Conservation (phyloP, 2,329 filamentous ascomycete species). For the Ophioceras dolichostomum region DNA sequence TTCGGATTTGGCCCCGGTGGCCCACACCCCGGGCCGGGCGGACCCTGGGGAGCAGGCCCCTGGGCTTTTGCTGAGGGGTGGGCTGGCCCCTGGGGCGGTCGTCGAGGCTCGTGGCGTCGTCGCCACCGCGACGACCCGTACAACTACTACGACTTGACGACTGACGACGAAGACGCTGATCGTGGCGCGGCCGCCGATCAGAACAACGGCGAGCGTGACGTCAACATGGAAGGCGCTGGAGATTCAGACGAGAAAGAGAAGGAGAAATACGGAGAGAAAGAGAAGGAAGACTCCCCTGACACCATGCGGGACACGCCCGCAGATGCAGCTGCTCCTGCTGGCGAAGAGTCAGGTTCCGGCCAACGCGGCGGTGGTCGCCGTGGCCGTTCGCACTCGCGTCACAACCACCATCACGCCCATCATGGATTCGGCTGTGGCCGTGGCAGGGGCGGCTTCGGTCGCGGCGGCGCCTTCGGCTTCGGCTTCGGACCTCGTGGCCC, state of each 20-base stretch:
- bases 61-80: neutral
- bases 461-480: slow-evolving; percentile 6
- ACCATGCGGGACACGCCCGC: slow-evolving; percentile 18
- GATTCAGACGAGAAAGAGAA: slow-evolving; percentile 3
- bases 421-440: slow-evolving; percentile 8
- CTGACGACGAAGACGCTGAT: slow-evolving; percentile 5
- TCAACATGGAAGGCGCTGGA: slow-evolving; percentile 1
- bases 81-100: slow-evolving; percentile 4
- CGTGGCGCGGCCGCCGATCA: neutral
- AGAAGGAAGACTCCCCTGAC: slow-evolving; percentile 22
- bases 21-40: slow-evolving; percentile 3
- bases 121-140: slow-evolving; percentile 6
- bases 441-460: slow-evolving; percentile 9
- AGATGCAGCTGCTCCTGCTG: slow-evolving; percentile 8
- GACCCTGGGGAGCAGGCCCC: slow-evolving; percentile 3
- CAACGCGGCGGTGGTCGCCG: slow-evolving; percentile 11
- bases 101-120: slow-evolving; percentile 3
- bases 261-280: slow-evolving; percentile 15
- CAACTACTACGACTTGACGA: slow-evolving; percentile 5
- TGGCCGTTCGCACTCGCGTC: slow-evolving; percentile 9
- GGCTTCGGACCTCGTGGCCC: slow-evolving; percentile 3
- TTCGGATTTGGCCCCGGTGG: slow-evolving; percentile 5
- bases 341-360: slow-evolving; percentile 8
- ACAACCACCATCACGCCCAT: slow-evolving; percentile 8
- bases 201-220: neutral